Evolutionary conservation across 306 rosid genomes (phyloP), one percentile per base, ranked within the genome.

Genomic region (Begonia fuchsioides): DNA sequence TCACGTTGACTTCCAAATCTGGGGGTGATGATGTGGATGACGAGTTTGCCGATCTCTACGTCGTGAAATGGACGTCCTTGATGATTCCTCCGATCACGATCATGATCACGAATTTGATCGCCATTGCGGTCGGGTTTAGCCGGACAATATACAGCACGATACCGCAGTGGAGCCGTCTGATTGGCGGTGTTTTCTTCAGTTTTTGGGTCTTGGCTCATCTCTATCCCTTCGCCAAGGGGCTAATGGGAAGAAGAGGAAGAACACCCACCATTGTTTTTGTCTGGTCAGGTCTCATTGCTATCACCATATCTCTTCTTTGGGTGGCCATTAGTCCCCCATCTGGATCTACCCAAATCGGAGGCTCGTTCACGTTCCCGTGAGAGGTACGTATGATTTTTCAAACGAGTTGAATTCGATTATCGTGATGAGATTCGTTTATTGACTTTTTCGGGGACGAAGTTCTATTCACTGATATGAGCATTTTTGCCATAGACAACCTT

Each of bases 261-360:
- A 88, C 96, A 8, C 96, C 96, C 14, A 88, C 96, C 76, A 78
- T 83, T 78, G 96, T 88, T 66, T 88, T 78, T 74, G 97, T 90
- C 16, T 90, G 97, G 97, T 90, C 97, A 39, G 97, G 95, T 5
- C 79, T 90, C 39, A 74, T 88, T 44, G 88, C 96, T 5, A 81
- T 88, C 70, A 88, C 87, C 17, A 88, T 88, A 39, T 88, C 96
- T 50, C 96, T 88, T 62, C 76, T 87, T 14, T 87, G 96, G 96
- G 96, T 87, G 46, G 94, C 96, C 7, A 87, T 87, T 64, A 83
- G 70, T 56, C 96, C 96, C 13, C 96, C 96, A 11, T 53, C 81
- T 11, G 81, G 86, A 54, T 12, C 71, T 1, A 63, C 32, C 67
- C 73, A 83, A 56, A 88, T 88, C 43, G 96, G 96, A 44, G 96